Evolutionary conservation across 805 yeast species (phyloP), one percentile per base, ranked within the genome.

Genomic region (Suhomyces pyralidae): DNA sequence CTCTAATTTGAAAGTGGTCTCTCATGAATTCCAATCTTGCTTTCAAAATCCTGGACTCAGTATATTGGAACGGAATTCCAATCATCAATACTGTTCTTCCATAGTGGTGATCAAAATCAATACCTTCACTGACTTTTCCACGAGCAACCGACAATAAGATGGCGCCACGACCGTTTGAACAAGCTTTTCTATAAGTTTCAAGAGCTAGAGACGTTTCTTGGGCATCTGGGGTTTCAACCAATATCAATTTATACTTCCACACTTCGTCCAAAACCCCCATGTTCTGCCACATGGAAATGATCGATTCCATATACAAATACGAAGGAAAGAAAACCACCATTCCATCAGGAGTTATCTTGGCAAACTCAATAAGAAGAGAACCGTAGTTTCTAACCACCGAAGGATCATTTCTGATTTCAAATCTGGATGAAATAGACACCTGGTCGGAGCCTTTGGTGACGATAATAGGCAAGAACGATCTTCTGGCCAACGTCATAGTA

Each of bases 201-300:
- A 94, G 74, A 0, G 99, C 99, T 56, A 94, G 72, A 1, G 97
- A 87, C 0, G 99, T 94, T 69, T 94, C 99, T 67, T 94, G 99
- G 0, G 97, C 96, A 81, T 94, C 99, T 0, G 99, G 99, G 0
- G 99, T 94, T 67, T 94, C 99, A 14, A 96, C 98, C 30, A 94
- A 74, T 58, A 94, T 93, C 59, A 94, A 77, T 67, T 94, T 94
- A 67, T 94, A 91, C 68, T 94, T 92, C 99, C 99, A 94, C 8
- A 94, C 98, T 69, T 94, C 98, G 67, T 94, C 99, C 61, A 94
- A 71, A 42, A 94, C 92, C 48, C 98, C 98, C 97, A 94, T 94
- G 12, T 86, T 86, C 73, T 94, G 99, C 99, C 99, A 94, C 89
- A 90, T 92, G 1, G 97, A 90, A 42, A 94, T 93, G 62, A 94